phyloP scores from a whole-genome alignment of 352 stramenopile species.

The Blastocystis hominis region DNA sequence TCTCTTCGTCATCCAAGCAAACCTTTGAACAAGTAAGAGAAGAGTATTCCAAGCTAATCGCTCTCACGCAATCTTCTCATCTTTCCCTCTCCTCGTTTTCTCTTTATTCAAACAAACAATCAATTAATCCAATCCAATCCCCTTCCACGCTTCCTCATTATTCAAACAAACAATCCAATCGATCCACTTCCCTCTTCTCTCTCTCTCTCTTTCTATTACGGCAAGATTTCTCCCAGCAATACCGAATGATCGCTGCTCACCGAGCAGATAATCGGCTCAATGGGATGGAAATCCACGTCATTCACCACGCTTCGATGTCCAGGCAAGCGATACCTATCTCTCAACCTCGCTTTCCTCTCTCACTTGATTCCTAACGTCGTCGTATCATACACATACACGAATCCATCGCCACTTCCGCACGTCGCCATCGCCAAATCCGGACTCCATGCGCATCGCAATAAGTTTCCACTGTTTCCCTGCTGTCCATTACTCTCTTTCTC shows the following conservation, averaged over 20 bases:
- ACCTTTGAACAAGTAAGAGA: neutral
- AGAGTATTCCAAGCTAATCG: neutral
- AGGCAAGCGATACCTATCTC: slow-evolving; percentile 71
- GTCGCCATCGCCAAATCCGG: slow-evolving; percentile 71
- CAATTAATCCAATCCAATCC: too few relatives aligned
- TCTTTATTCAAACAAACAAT: slow-evolving; percentile 27
- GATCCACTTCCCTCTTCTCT: too few relatives aligned
- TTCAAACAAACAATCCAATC: slow-evolving; percentile 13
- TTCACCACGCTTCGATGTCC: slow-evolving; percentile 75
- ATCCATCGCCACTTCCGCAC: slow-evolving; percentile 71
- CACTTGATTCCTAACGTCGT: slow-evolving; percentile 53
- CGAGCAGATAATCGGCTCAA: slow-evolving; percentile 69
- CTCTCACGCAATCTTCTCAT: neutral
- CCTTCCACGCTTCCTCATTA: neutral
- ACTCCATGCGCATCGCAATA: slow-evolving; percentile 72
- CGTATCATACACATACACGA: slow-evolving; percentile 75
- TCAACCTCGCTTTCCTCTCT: slow-evolving; percentile 63
- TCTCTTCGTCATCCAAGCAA: neutral
- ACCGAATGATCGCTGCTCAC: slow-evolving; percentile 73
- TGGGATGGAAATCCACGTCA: slow-evolving; percentile 72
- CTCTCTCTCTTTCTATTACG: neutral
- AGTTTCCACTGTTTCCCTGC: slow-evolving; percentile 73
- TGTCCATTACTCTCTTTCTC: slow-evolving; percentile 40
- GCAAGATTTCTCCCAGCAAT: slow-evolving; percentile 49
- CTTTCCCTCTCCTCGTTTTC: neutral